Evolutionary conservation across 352 stramenopile genomes (phyloP), one percentile per base, ranked within the genome.

Genomic region (Phytophthora nicotianae): DNA sequence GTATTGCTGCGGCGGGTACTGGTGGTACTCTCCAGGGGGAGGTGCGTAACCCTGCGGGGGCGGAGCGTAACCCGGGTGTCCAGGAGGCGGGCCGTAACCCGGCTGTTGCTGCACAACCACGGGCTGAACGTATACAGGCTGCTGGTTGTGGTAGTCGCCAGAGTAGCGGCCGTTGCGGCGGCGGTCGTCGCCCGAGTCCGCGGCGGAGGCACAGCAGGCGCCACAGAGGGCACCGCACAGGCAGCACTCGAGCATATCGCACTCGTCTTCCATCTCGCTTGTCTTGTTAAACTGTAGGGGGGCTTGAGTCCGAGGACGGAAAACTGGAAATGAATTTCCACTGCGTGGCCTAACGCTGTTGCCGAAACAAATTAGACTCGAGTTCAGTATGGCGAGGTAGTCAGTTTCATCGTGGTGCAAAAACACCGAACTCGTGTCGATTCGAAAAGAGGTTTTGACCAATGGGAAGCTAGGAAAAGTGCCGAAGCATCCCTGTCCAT

Each of bases 191-290:
- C 23, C 60, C 35, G 65, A 61, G 35, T 74, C 68, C 19, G 65
- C 68, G 5, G 72, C 75, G 2, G 77, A 66, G 20, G 80, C 85
- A 56, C 85, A 93, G 75, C 85, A 93, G 45, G 83, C 81, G 40
- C 78, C 84, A 57, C 85, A 93, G 40, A 90, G 74, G 14, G 80
- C 79, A 52, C 82, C 82, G 71, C 83, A 91, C 59, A 90, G 67
- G 62, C 79, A 88, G 75, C 80, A 91, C 63, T 89, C 82, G 72
- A 88, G 75, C 70, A 90, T 85, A 49, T 93, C 85, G 50, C 83
- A 91, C 49, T 79, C 80, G 58, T 89, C 81, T 45, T 89, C 82
- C 74, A 87, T 89, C 2, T 49, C 52, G 13, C 35, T 29, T 46
- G 19, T 43, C 14, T 38, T 48, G 46, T 21, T 21, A 13, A 23